Conservation (phyloP, 73 alveolate genomes). For the Symbiodinium pilosum region DNA sequence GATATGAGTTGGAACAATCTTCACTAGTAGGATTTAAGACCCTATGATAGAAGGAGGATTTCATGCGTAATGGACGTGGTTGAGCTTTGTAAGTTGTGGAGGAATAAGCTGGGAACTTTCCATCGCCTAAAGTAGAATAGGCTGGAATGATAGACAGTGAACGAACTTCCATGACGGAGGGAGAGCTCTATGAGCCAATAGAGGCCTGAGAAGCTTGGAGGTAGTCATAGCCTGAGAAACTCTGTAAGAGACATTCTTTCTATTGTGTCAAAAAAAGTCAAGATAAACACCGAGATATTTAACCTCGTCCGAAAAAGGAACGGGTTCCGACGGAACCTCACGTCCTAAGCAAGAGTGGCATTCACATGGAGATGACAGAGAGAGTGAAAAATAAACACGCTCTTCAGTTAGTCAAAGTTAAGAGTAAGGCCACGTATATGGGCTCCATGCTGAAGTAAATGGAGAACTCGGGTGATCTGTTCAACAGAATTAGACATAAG, state of each 20-base stretch:
- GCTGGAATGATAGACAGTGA: too few species aligned
- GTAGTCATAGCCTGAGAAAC: neutral
- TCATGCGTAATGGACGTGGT: too few species aligned
- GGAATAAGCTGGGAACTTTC: too few species aligned
- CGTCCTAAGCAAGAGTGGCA: neutral
- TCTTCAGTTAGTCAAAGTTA: neutral
- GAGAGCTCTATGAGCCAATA: neutral
- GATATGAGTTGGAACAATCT: too few species aligned
- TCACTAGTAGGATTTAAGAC: too few species aligned
- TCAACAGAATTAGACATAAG: neutral
- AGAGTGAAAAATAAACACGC: neutral
- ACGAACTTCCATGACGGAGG: neutral
- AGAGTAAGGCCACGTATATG: neutral
- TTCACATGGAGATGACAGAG: too few species aligned
- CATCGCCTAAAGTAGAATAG: too few species aligned
- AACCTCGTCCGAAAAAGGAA: neutral
- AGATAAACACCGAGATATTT: neutral
- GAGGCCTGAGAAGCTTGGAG: neutral
- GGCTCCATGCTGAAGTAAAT: neutral
- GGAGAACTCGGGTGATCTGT: neutral
- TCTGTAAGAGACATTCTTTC: neutral
- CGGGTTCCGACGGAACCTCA: neutral
- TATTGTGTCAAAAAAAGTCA: neutral
- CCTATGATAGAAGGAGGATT: too few species aligned
- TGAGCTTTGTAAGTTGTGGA: too few species aligned